Conservation (phyloP, 164 flowering plant species). For the grape (Vitis vinifera) region ASM3070453v1 NC_081811.1:1411501-1412000, state of each 20-base stretch:
- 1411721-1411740: slow-evolving; percentile 60
- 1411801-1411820: slow-evolving; percentile 2
- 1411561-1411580: slow-evolving; percentile 37
- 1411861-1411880: not conserved
- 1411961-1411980: slow-evolving; percentile 23
- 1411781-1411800: slow-evolving; percentile 8
- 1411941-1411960: slow-evolving; percentile 15
- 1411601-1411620: slow-evolving; percentile 46
- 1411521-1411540: slow-evolving; percentile 26
- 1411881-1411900: not conserved
- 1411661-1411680: slow-evolving; percentile 37
- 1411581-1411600: slow-evolving; percentile 34
- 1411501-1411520: slow-evolving; percentile 27
- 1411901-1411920: not conserved
- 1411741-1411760: slow-evolving; percentile 41
- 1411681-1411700: slow-evolving; percentile 35
- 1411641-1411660: slow-evolving; percentile 28
- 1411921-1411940: slow-evolving; percentile 8
- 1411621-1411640: slow-evolving; percentile 54
- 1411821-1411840: slow-evolving; percentile 1
- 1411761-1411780: slow-evolving; percentile 51
- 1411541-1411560: slow-evolving; percentile 35
- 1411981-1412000: slow-evolving; percentile 44
- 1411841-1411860: slow-evolving; percentile 13
- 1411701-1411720: slow-evolving; percentile 46